Base-by-base conservation (phyloP, 257 asterid species). In the Solanum sejunctum region DNA sequence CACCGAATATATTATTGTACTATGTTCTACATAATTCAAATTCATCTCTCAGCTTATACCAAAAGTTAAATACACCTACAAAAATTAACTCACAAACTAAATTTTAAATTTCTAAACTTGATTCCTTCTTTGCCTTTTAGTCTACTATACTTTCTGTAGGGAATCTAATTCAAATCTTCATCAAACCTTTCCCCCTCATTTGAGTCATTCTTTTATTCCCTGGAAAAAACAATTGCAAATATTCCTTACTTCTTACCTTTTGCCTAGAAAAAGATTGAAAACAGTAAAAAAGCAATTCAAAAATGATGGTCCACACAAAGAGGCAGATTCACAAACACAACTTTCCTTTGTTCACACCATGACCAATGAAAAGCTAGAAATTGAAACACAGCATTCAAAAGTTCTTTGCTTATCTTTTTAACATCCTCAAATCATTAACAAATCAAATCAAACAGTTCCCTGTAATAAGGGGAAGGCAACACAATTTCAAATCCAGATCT, bases 141-240 rank as follows among this genome's bases (percentile, higher is more conserved):
- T 75, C 17, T 49, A 51, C 82, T 49, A 49, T 7, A 75, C 61
- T 75, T 51, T 51, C 82, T 77, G 43, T 47, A 77, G 52, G 58
- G 82, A 52, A 78, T 78, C 82, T 52, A 78, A 70, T 78, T 78
- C 82, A 78, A 52, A 52, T 78, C 82, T 77, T 77, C 64, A 77
- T 77, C 64, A 26, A 52, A 10, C 64, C 61, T 77, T 77, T 77
- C 47, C 64, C 47, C 82, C 36, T 51, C 47, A 26, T 77, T 75
- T 13, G 82, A 23, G 16, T 23, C 13, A 47, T 75, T 75, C 64
- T 51, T 43, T 51, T 77, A 77, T 51, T 52, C 47, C 26, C 16
- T 16, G 10, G 9, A 51, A 2, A 20, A 43, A 15, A 49, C 17
- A 16, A 8, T 15, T 51, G 45, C 82, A 77, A 51, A 10, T 23